phyloP scores from a whole-genome alignment of 805 yeast genomes.

The Limtongia smithiae region DNA sequence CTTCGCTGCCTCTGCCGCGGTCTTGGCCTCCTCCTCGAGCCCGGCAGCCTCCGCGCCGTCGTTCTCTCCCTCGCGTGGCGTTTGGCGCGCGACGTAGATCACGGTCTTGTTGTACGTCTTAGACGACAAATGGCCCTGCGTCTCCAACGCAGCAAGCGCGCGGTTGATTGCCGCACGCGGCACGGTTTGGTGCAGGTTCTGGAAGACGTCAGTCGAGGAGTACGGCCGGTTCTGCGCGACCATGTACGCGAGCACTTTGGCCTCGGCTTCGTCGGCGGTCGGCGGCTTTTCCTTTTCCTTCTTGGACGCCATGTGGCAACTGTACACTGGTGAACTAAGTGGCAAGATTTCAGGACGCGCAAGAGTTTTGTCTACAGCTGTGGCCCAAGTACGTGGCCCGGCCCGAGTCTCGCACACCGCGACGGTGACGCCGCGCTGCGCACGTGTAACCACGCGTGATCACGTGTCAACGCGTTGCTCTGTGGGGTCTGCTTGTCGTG shows the following conservation, averaged over 20 bases:
- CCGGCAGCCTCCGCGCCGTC: constrained; percentile 6
- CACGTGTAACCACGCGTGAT: too few relatives aligned
- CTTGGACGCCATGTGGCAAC: constrained; percentile 5
- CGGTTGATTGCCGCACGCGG: constrained; percentile 19
- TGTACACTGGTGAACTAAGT: too few relatives aligned
- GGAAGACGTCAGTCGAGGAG: constrained; percentile 26
- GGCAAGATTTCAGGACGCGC: too few relatives aligned
- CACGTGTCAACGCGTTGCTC: too few relatives aligned
- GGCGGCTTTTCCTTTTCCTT: constrained; percentile 2
- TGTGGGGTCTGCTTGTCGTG: too few relatives aligned
- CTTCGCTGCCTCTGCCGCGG: neutral
- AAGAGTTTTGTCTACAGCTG: too few relatives aligned
- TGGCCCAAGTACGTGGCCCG: too few relatives aligned
- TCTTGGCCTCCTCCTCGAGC: neutral
- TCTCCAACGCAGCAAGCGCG: constrained; percentile 24
- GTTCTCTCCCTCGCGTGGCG: neutral
- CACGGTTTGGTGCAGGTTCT: constrained; percentile 21
- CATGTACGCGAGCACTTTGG: constrained; percentile 21
- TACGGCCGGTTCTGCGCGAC: constrained; percentile 27
- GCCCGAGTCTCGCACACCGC: too few relatives aligned
- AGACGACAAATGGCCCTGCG: constrained; percentile 12
- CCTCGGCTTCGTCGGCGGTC: constrained; percentile 9
- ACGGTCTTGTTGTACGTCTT: constrained; percentile 28
- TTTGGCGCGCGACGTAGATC: constrained; percentile 23
- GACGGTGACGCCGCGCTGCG: too few relatives aligned